Conservation (phyloP, 179 eudicot genomes). For the Camellia oleifera region DNA sequence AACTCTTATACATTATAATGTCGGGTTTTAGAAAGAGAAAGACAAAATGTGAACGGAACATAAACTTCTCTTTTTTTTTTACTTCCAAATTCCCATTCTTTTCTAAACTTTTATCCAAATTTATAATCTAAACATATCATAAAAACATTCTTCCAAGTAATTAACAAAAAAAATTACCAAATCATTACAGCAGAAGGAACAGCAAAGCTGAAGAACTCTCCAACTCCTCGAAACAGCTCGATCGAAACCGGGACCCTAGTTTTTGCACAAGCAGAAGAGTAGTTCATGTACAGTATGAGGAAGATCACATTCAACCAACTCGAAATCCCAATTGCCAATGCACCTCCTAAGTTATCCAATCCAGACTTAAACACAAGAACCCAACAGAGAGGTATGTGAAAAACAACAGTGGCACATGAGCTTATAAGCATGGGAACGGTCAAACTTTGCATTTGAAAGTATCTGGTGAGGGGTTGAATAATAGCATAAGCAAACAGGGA, state of each 20-base stretch:
- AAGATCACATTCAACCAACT: slow-evolving; percentile 37
- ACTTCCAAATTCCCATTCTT: too few species aligned
- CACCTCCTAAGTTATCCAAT: slow-evolving; percentile 35
- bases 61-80: too few species aligned
- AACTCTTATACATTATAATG: too few species aligned
- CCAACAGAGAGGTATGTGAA: slow-evolving; percentile 44
- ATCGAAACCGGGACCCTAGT: slow-evolving; percentile 32
- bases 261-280: slow-evolving; percentile 29
- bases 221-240: slow-evolving; percentile 29
- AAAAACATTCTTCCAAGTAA: not conserved
- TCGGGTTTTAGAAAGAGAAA: too few species aligned
- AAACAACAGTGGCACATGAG: slow-evolving; percentile 23
- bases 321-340: slow-evolving; percentile 32
- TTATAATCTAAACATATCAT: too few species aligned
- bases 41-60: too few species aligned
- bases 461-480: slow-evolving; percentile 43
- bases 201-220: slow-evolving; percentile 38
- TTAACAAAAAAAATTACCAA: slow-evolving; percentile 21
- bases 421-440: slow-evolving; percentile 35
- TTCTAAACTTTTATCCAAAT: too few species aligned
- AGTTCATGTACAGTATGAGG: slow-evolving; percentile 32
- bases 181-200: slow-evolving; percentile 44
- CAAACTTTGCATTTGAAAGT: slow-evolving; percentile 41
- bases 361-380: slow-evolving; percentile 31
- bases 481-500: slow-evolving; percentile 36